phyloP scores from a whole-genome alignment of 176 grass and related monocot genomes.

The Neostapfia colusana region DNA sequence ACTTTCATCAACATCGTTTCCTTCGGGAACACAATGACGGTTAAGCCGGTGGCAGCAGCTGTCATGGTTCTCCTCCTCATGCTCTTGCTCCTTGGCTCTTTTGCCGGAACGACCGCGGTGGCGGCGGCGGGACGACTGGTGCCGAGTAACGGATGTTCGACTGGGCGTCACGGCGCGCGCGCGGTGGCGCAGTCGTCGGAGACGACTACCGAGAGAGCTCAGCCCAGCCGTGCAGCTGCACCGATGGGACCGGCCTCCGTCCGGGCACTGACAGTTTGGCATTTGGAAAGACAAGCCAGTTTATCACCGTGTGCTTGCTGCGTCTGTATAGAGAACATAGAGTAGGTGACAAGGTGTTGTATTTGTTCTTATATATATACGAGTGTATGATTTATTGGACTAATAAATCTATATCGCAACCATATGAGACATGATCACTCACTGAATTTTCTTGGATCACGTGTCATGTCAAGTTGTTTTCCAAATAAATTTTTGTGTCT shows the following conservation, averaged over 20 bases:
- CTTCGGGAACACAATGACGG: background rate
- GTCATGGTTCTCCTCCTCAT: background rate
- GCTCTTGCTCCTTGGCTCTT: conserved; percentile 20
- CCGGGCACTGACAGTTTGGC: background rate
- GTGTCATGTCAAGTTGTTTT: too few relatives aligned
- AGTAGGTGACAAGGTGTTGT: background rate
- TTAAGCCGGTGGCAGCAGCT: background rate
- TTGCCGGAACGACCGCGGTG: background rate
- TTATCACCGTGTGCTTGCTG: background rate
- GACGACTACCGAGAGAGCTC: background rate
- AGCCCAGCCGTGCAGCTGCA: conserved; percentile 33
- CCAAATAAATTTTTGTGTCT: too few relatives aligned
- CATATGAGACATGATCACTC: too few relatives aligned
- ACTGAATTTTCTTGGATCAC: too few relatives aligned
- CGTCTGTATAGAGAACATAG: background rate
- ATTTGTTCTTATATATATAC: too few relatives aligned
- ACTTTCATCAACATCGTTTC: background rate
- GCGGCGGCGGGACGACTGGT: background rate
- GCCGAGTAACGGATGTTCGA: background rate
- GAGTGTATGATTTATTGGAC: too few relatives aligned
- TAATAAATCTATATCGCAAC: too few relatives aligned
- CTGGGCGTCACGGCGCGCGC: background rate
- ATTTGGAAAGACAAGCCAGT: background rate
- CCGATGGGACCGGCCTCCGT: conserved; percentile 38
- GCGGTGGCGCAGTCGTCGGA: background rate